Evolutionary conservation across 768 basidiomycete genomes (phyloP), one percentile per base, ranked within the genome.

Genomic region (Phlebiopsis flavidoalba): DNA sequence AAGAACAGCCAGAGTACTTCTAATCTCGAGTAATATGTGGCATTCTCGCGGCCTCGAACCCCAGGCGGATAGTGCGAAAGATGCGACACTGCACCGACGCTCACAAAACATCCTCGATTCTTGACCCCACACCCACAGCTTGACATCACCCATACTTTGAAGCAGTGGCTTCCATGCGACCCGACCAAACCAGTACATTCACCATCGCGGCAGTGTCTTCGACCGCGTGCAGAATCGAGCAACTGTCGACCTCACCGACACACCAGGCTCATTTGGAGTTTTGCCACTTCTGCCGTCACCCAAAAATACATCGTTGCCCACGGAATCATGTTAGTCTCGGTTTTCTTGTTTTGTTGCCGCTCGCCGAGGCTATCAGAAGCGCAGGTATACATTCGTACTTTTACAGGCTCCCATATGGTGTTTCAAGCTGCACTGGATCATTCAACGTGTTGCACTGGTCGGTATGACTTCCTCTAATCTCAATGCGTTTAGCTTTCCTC

Each of bases 291-390:
- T 73, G 19, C 76, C 75, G 17, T 80, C n/a, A 76, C 64, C n/a
- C 77, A 85, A 66, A 80, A 78, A 60, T 67, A 80, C 56, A 76
- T 85, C 31, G 68, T 87, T 52, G 63, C 70, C 8, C 86, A 88
- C 69, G 86, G 78, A 22, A 70, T 82, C 40, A 71, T 86, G 10
- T 80, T 77, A 63, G 69, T 79, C 0, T 76, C 36, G 86, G 83
- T 1, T 85, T 84, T 67, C 71, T 87, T 52, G 71, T 86, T 53
- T 64, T 87, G 17, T 76, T 88, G 8, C 86, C 86, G 3, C 60
- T 82, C 33, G n/a, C n/a, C n/a, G 85, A 86, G n/a, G 78, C 76
- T 11, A 71, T 87, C 62, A 71, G 84, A n/a, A 47, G 80, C 82
- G 26, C 77, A n/a, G 85, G 60, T 85, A 80, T 63, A n/a, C n/a